phyloP scores from a whole-genome alignment of 2,329 filamentous ascomycete species.

The Aspergillus quadrilineatus region DNA sequence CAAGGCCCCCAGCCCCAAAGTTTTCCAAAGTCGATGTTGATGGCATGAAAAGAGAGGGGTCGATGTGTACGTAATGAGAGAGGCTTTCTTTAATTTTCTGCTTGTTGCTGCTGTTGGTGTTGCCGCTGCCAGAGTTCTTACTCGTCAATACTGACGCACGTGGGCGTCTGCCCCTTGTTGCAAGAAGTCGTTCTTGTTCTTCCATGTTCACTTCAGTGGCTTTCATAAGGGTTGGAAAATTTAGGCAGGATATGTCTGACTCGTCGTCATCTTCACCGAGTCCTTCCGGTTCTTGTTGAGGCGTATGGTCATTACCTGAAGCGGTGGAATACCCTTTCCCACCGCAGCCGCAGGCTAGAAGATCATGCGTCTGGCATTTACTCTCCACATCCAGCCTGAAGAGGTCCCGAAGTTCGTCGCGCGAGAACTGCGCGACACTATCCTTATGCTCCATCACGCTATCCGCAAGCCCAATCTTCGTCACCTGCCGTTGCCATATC shows the following conservation, averaged over 20 bases:
- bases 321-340: constrained; percentile 48
- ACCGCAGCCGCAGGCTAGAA: constrained; percentile 63
- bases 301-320: constrained; percentile 10
- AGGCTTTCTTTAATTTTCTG: constrained; percentile 45
- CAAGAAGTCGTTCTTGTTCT: constrained; percentile 32
- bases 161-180: neutral
- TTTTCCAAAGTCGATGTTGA: neutral
- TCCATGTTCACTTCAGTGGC: constrained; percentile 42
- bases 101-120: constrained; percentile 27
- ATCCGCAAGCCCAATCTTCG: constrained; percentile 68
- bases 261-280: constrained; percentile 14
- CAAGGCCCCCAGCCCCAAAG: constrained; percentile 15
- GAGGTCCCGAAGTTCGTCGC: constrained; percentile 65
- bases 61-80: constrained; percentile 45
- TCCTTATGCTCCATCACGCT: constrained; percentile 69
- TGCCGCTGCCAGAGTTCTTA: neutral
- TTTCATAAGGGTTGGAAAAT: constrained; percentile 37
- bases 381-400: constrained; percentile 64
- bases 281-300: constrained; percentile 10
- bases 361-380: constrained; percentile 66
- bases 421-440: constrained; percentile 60
- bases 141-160: neutral
- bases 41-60: constrained; percentile 34
- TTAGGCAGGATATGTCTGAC: constrained; percentile 26
- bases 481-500: constrained; percentile 71